Evolutionary conservation across 371 early-diverging fungal genomes (phyloP).

Genomic region (Syncephalis fuscata): DNA sequence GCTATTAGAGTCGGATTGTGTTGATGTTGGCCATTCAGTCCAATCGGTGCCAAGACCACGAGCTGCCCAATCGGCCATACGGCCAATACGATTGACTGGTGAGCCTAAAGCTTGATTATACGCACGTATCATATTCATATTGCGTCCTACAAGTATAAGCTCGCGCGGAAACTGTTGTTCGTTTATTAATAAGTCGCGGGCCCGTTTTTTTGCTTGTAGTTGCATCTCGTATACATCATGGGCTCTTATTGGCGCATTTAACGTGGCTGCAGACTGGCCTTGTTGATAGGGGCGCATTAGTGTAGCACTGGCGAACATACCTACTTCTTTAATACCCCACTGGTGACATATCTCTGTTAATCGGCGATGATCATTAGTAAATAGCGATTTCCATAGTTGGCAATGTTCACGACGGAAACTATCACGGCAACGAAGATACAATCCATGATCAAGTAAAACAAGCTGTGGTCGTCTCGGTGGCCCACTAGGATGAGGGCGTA

Average conservation of each 20-base stretch:
- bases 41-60: slow-evolving; percentile 22
- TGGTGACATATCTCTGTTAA: slow-evolving; percentile 38
- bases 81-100: slow-evolving; percentile 75
- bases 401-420: slow-evolving; percentile 67
- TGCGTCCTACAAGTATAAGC: slow-evolving; percentile 76
- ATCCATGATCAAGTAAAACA: slow-evolving; percentile 83
- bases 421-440: slow-evolving; percentile 63
- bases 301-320: slow-evolving; percentile 69
- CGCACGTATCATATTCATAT: slow-evolving; percentile 75
- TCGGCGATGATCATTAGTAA: slow-evolving; percentile 42
- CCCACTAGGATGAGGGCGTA: slow-evolving; percentile 47
- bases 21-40: slow-evolving; percentile 1
- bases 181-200: slow-evolving; percentile 48
- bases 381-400: slow-evolving; percentile 62
- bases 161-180: slow-evolving; percentile 65
- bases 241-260: slow-evolving; percentile 15
- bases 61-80: slow-evolving; percentile 77
- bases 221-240: slow-evolving; percentile 55
- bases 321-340: slow-evolving; percentile 78
- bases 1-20: too few relatives aligned
- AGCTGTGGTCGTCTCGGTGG: slow-evolving; percentile 17
- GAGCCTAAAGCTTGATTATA: slow-evolving; percentile 71
- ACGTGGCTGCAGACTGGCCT: slow-evolving; percentile 24
- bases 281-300: slow-evolving; percentile 59
- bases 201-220: slow-evolving; percentile 45